Conservation (phyloP, 139 green algal genomes). For the Haematococcus lacustris region DNA sequence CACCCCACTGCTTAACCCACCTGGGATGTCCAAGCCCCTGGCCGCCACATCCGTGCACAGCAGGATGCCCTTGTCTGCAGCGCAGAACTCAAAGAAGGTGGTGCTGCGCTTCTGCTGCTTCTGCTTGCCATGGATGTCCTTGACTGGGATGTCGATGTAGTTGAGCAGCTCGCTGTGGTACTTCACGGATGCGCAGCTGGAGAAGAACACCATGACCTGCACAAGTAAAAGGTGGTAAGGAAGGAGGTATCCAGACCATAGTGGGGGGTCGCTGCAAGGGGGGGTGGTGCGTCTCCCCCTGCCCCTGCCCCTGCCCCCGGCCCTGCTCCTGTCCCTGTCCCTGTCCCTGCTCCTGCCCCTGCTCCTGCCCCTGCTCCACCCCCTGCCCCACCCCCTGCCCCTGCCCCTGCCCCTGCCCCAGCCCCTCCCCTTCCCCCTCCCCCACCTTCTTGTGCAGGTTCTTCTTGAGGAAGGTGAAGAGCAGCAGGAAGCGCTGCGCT, state of each 20-base stretch:
- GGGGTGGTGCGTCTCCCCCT: too few relatives aligned
- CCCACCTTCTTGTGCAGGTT: conserved; percentile 96
- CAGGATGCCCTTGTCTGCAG: conserved; percentile 85
- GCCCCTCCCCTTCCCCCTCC: too few relatives aligned
- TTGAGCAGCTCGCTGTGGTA: conserved; percentile 95
- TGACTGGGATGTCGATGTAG: conserved; percentile 94
- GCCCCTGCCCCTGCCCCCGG: too few relatives aligned
- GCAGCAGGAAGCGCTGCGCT: conserved; percentile 89
- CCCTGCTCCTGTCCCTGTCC: too few relatives aligned
- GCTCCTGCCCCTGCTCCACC: too few relatives aligned
- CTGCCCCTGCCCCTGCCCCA: too few relatives aligned
- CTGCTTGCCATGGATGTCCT: conserved; percentile 97
- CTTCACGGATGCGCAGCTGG: conserved; percentile 86
- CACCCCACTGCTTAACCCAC: too few relatives aligned
- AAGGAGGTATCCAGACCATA: too few relatives aligned
- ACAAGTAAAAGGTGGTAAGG: too few relatives aligned
- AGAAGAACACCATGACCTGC: conserved; percentile 99
- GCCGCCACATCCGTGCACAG: conserved; percentile 97
- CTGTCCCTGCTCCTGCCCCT: too few relatives aligned
- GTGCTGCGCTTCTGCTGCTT: conserved; percentile 95
- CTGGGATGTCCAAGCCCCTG: conserved; percentile 89
- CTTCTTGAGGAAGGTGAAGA: conserved; percentile 99
- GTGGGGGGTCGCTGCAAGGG: too few relatives aligned
- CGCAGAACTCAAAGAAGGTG: conserved; percentile 96
- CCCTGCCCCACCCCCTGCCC: too few relatives aligned